These are phyloP conservation scores for Fusarium sublunatum DNA, from an alignment of 2,329 filamentous ascomycete species.

Conservation along the genomic window DNA sequence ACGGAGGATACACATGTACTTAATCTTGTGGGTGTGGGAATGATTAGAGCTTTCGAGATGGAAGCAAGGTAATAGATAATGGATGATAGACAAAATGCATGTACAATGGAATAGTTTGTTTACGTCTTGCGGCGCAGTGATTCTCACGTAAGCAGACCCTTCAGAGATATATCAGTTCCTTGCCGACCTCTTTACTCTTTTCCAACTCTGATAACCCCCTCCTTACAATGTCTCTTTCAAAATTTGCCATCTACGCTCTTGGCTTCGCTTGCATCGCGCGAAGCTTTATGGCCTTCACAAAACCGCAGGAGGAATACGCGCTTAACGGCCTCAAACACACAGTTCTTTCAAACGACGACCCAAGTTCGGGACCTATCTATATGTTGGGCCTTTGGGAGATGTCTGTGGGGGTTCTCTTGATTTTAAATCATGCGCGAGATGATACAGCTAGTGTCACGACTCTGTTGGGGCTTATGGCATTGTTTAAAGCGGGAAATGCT, in stretches of 20 bases:
- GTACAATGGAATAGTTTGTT: not conserved
- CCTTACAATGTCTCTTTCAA: not conserved
- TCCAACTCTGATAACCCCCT: too few relatives aligned
- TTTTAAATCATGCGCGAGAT: not conserved
- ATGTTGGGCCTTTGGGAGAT: slow-evolving; percentile 18
- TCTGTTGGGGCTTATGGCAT: slow-evolving; percentile 1
- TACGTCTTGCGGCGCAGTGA: not conserved
- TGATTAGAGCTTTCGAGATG: rapidly evolving
- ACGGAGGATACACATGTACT: slow-evolving; percentile 84
- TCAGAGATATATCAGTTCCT: too few relatives aligned
- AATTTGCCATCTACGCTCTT: not conserved
- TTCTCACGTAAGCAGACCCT: not conserved
- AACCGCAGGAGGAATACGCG: slow-evolving; percentile 14
- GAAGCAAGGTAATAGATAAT: not conserved
- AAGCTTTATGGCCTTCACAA: slow-evolving; percentile 13
- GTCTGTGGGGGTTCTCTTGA: slow-evolving; percentile 1
- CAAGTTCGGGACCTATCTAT: slow-evolving; percentile 5
- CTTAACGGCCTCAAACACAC: slow-evolving; percentile 12
- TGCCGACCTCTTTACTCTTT: too few relatives aligned
- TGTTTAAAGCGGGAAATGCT: slow-evolving; percentile 8
- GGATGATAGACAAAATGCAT: not conserved
- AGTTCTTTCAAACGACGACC: not conserved
- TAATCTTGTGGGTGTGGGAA: slow-evolving; percentile 50
- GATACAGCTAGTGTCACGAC: not conserved
- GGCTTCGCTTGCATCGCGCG: slow-evolving; percentile 2